Evolutionary conservation across 805 yeast genomes (phyloP).

Genomic region (Brettanomyces custersianus): DNA sequence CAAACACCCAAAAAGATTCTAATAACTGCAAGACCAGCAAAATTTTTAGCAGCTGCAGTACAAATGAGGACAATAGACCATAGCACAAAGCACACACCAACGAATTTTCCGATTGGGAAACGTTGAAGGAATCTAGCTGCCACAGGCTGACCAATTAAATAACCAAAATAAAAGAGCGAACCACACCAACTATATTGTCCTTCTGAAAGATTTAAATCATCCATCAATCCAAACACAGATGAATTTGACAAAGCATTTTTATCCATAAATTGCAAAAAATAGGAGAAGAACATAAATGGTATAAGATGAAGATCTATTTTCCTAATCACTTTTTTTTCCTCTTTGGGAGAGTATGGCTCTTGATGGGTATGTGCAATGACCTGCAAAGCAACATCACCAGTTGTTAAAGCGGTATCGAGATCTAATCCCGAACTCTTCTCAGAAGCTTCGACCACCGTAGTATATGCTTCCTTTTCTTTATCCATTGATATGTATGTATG

Average conservation of each 20-base stretch:
- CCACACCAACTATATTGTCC: conserved; percentile 25
- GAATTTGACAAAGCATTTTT: conserved; percentile 25
- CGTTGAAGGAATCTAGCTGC: conserved; percentile 45
- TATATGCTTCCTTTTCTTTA: not conserved
- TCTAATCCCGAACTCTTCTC: not conserved
- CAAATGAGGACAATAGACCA: conserved; percentile 58
- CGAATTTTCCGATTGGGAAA: conserved; percentile 45
- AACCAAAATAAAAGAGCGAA: conserved; percentile 29
- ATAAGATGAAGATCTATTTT: conserved; percentile 29
- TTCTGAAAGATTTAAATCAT: conserved; percentile 41
- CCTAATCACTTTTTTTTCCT: conserved; percentile 24
- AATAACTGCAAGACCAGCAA: conserved; percentile 36
- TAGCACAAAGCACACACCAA: conserved; percentile 37
- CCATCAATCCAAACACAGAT: conserved; percentile 43
- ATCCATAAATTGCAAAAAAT: not conserved
- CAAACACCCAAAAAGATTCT: conserved; percentile 42
- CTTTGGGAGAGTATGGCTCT: conserved; percentile 9
- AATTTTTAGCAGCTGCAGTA: conserved; percentile 33
- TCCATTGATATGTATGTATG: too few species aligned
- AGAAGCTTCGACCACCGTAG: not conserved
- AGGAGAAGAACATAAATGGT: conserved; percentile 22
- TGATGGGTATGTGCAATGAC: not conserved
- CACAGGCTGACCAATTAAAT: conserved; percentile 39
- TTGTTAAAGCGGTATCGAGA: not conserved
- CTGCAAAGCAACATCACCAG: not conserved